Conservation (phyloP, 2,329 filamentous ascomycete genomes). For the Exophiala spinifera region DNA sequence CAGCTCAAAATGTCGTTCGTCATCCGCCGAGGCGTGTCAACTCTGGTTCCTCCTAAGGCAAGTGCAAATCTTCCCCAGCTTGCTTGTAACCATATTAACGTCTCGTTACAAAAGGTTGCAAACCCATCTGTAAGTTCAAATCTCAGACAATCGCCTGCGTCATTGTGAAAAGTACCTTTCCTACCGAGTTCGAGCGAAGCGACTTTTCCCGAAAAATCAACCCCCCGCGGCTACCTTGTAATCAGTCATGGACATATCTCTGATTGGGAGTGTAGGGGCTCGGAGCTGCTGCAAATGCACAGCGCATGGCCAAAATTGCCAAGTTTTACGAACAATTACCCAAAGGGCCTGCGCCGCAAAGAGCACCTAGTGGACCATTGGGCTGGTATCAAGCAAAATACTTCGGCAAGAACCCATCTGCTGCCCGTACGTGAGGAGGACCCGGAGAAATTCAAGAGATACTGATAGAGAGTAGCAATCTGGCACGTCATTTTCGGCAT, state of each 20-base stretch:
- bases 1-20: slow-evolving; percentile 81
- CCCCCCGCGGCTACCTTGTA: slow-evolving; percentile 11
- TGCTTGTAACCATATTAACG: slow-evolving; percentile 10
- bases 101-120: slow-evolving; percentile 12
- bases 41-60: slow-evolving; percentile 98
- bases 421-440: slow-evolving; percentile 69
- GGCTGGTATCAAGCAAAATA: slow-evolving; percentile 82
- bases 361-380: slow-evolving; percentile 76
- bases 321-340: slow-evolving; percentile 99
- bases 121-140: slow-evolving; percentile 22
- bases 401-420: slow-evolving; percentile 91
- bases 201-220: slow-evolving; percentile 7
- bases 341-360: slow-evolving; percentile 80
- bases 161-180: neutral
- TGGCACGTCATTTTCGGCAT: slow-evolving; percentile 79
- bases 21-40: slow-evolving; percentile 86
- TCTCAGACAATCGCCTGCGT: neutral
- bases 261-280: slow-evolving; percentile 65
- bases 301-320: slow-evolving; percentile 96
- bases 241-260: neutral
- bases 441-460: neutral
- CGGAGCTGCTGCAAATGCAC: slow-evolving; percentile 89
- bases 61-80: slow-evolving; percentile 8
- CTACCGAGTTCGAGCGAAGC: no score
- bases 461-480: slow-evolving; percentile 61